Conservation (phyloP, 2,329 filamentous ascomycete species). For the Bipolaris bicolor region DNA sequence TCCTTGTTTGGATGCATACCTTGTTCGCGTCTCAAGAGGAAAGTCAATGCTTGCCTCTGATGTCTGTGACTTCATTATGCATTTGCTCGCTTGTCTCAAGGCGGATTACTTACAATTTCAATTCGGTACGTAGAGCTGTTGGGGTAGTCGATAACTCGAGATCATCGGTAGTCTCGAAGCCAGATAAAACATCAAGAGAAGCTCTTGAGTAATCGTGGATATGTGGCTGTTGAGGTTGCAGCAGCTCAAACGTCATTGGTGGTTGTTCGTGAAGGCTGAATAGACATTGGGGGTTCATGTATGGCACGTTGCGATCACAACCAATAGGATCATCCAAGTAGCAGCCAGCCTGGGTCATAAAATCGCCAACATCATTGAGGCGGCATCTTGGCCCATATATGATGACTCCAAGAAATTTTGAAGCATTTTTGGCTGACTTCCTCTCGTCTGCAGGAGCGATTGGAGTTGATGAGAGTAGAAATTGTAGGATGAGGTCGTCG, state of each 20-base stretch:
- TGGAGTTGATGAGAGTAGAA: background rate
- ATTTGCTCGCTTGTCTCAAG: background rate
- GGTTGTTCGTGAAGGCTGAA: background rate
- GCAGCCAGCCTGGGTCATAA: background rate
- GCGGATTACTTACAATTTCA: background rate
- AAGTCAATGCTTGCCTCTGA: constrained; percentile 18
- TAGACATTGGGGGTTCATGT: constrained; percentile 20
- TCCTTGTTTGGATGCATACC: constrained; percentile 11
- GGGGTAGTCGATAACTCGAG: background rate
- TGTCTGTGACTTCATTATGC: background rate
- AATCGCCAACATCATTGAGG: background rate
- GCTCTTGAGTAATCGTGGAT: background rate
- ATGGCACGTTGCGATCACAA: constrained; percentile 22
- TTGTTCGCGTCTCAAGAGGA: constrained; percentile 16
- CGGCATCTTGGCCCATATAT: constrained; percentile 1
- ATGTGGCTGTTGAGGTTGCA: background rate
- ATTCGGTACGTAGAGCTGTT: background rate
- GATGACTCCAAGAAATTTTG: background rate
- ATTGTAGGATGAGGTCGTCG: background rate
- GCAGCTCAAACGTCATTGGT: background rate
- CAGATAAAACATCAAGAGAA: background rate
- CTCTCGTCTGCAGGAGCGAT: background rate
- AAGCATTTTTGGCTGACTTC: background rate
- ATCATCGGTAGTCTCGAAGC: background rate
- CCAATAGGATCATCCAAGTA: constrained; percentile 18